These are phyloP conservation scores for Fusarium pseudonygamai DNA, from an alignment of 2,329 filamentous ascomycete species.

Conservation along the genomic window DNA sequence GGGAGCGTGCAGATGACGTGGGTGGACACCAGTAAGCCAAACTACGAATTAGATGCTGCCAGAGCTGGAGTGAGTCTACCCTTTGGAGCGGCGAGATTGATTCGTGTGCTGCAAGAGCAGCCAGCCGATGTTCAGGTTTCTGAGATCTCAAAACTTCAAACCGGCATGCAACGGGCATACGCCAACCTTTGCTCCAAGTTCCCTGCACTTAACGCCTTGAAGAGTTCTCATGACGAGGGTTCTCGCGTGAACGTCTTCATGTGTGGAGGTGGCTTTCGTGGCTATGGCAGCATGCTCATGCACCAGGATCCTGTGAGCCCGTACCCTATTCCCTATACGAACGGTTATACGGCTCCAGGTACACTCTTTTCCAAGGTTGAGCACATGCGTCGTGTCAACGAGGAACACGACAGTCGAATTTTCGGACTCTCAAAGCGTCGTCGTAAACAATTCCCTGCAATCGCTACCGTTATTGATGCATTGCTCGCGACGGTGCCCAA, in stretches of 20 bases:
- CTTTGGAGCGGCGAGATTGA: constrained; percentile 69
- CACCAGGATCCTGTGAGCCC: constrained; percentile 75
- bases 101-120: constrained; percentile 56
- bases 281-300: constrained; percentile 92
- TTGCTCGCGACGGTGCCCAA: constrained; percentile 74
- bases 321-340: constrained; percentile 86
- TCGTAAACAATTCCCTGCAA: constrained; percentile 83
- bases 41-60: constrained; percentile 65
- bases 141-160: constrained; percentile 64
- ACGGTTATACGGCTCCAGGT: constrained; percentile 75
- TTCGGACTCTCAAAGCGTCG: constrained; percentile 85
- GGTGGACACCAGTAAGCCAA: constrained; percentile 58
- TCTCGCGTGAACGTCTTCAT: constrained; percentile 77
- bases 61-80: constrained; percentile 66
- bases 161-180: constrained; percentile 69
- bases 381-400: constrained; percentile 62
- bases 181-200: constrained; percentile 59
- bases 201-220: constrained; percentile 56
- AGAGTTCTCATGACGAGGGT: constrained; percentile 48
- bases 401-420: constrained; percentile 63
- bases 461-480: constrained; percentile 81
- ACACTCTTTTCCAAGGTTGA: constrained; percentile 66
- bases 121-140: constrained; percentile 53
- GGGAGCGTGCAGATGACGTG: constrained; percentile 74
- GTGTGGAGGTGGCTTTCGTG: constrained; percentile 88